phyloP scores from a whole-genome alignment of 2,329 filamentous ascomycete genomes.

The Pyrenophora teres region DNA sequence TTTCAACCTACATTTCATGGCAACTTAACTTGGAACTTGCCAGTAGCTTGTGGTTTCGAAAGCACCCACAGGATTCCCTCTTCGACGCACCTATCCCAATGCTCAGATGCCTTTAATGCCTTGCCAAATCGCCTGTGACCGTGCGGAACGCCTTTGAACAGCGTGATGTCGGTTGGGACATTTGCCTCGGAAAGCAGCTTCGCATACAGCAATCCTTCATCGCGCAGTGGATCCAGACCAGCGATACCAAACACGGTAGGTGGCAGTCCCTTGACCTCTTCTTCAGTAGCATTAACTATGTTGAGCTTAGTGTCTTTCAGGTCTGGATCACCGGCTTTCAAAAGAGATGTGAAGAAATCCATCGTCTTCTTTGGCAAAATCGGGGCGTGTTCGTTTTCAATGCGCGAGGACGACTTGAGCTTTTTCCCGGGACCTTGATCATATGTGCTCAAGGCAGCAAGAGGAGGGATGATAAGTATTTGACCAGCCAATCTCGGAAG shows the following conservation, averaged over 20 bases:
- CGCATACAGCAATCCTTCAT: constrained; percentile 56
- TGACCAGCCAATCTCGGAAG: constrained; percentile 54
- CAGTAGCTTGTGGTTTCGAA: constrained; percentile 39
- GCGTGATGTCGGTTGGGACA: constrained; percentile 55
- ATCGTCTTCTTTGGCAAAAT: constrained; percentile 50
- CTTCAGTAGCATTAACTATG: constrained; percentile 37
- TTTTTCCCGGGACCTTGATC: constrained; percentile 43
- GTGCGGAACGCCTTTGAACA: constrained; percentile 61
- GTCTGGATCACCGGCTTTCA: constrained; percentile 30
- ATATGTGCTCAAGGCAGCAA: constrained; percentile 49
- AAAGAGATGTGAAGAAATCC: constrained; percentile 35
- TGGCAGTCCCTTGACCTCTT: constrained; percentile 52
- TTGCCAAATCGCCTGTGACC: constrained; percentile 55
- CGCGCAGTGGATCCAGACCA: constrained; percentile 56
- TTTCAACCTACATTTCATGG: not conserved
- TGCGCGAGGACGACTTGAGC: constrained; percentile 51
- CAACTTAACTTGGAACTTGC: constrained; percentile 43
- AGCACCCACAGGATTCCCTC: constrained; percentile 53
- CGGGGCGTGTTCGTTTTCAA: constrained; percentile 54
- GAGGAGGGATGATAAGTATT: constrained; percentile 44
- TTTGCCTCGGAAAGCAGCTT: constrained; percentile 50
- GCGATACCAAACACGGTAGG: constrained; percentile 56
- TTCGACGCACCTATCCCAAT: constrained; percentile 53
- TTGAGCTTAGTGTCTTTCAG: constrained; percentile 41
- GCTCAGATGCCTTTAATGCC: constrained; percentile 45